These are phyloP conservation scores for Ustilago sp. DNA, from an alignment of 1,284 basidiomycete genomes.

Conservation along the genomic window DNA sequence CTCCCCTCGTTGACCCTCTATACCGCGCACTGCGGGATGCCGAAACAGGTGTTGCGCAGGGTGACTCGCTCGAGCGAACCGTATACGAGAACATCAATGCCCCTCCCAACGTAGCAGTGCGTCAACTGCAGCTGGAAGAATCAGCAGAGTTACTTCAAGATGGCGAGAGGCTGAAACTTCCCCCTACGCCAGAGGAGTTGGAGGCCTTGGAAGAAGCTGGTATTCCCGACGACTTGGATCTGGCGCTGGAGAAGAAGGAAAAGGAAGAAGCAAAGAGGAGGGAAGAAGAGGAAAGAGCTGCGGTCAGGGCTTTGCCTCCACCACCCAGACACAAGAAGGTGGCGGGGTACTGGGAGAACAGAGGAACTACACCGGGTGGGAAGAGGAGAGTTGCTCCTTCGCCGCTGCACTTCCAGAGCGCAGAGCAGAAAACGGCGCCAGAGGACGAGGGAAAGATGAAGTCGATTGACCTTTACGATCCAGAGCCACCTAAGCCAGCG, in stretches of 20 bases:
- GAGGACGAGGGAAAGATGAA: slow-evolving; percentile 14
- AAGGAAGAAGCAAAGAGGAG: slow-evolving; percentile 22
- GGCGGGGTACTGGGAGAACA: slow-evolving; percentile 26
- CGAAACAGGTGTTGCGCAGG: slow-evolving; percentile 73
- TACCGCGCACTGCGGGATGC: slow-evolving; percentile 72
- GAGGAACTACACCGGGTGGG: slow-evolving; percentile 14
- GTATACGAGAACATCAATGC: slow-evolving; percentile 53
- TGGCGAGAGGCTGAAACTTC: slow-evolving; percentile 62
- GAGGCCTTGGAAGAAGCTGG: slow-evolving; percentile 65
- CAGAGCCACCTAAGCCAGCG: slow-evolving; percentile 11
- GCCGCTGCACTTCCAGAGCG: slow-evolving; percentile 10
- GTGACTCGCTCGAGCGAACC: slow-evolving; percentile 62
- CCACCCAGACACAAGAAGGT: slow-evolving; percentile 54
- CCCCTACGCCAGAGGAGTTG: slow-evolving; percentile 66
- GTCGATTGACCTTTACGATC: slow-evolving; percentile 22
- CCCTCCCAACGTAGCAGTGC: slow-evolving; percentile 32
- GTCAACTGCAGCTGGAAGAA: slow-evolving; percentile 32
- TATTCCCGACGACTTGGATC: slow-evolving; percentile 66
- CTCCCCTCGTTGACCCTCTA: slow-evolving; percentile 71
- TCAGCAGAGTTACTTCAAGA: slow-evolving; percentile 56
- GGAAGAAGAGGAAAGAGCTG: slow-evolving; percentile 38
- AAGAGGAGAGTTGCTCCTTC: slow-evolving; percentile 29
- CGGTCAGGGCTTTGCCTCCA: slow-evolving; percentile 51
- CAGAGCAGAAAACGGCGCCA: neutral
- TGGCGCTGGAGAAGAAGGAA: slow-evolving; percentile 48